A percentile compares a stretch with the other conserved stretches of the same genome.
phyloP scores from a whole-genome alignment of 2,329 filamentous ascomycete genomes.

The Cladosporium colombiae region DNA sequence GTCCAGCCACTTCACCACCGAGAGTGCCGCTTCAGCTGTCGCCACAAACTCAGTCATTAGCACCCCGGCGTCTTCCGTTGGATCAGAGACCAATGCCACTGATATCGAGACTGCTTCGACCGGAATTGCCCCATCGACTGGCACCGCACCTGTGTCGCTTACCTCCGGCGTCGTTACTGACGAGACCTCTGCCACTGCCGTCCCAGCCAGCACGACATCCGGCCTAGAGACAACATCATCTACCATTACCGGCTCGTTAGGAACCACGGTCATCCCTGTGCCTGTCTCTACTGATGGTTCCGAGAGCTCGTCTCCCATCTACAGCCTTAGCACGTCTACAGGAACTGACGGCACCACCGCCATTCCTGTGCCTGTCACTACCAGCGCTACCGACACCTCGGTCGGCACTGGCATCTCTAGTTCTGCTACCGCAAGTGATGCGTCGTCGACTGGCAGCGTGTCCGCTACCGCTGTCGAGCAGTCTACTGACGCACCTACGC shows the following conservation, averaged over 20 bases:
- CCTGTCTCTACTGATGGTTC: slow-evolving; percentile 8
- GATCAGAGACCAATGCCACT: slow-evolving; percentile 7
- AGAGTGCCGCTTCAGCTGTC: slow-evolving; percentile 16
- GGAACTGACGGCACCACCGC: slow-evolving; percentile 18
- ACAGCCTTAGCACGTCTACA: slow-evolving; percentile 19
- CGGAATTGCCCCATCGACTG: slow-evolving; percentile 5
- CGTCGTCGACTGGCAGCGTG: neutral
- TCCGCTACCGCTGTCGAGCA: slow-evolving; percentile 9
- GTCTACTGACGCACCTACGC: slow-evolving; percentile 2
- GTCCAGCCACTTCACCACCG: slow-evolving; percentile 19
- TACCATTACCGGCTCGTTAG: slow-evolving; percentile 23
- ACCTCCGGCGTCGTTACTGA: neutral
- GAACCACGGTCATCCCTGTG: slow-evolving; percentile 21
- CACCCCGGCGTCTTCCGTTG: neutral
- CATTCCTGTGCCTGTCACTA: slow-evolving; percentile 21
- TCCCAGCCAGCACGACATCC: slow-evolving; percentile 27
- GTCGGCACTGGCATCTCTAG: slow-evolving; percentile 15
- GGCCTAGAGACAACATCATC: slow-evolving; percentile 21
- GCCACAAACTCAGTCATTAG: slow-evolving; percentile 23
- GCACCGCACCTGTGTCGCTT: neutral
- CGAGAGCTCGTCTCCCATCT: slow-evolving; percentile 9
- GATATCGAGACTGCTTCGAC: slow-evolving; percentile 12
- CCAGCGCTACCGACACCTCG: slow-evolving; percentile 1
- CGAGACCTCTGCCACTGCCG: slow-evolving; percentile 24
- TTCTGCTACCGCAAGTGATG: neutral